Base-by-base conservation (phyloP, 179 eudicot genomes). In the Drosera spatulata region DNA sequence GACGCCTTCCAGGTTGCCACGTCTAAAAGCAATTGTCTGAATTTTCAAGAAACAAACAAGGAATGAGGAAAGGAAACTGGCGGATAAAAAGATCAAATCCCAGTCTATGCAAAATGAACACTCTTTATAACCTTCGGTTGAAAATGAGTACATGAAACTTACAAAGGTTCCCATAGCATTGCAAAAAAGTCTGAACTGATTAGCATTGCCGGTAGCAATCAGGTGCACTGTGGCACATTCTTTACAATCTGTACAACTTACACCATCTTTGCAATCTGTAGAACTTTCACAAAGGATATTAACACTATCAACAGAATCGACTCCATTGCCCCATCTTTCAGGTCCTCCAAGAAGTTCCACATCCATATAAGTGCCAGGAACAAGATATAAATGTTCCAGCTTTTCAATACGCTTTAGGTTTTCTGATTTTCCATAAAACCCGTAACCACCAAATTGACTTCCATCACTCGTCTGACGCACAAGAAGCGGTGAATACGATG, bases 401-500 rank as follows among this genome's bases (percentile, higher is more conserved):
- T 60, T 80, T 54, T 75, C 76, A 41, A 75, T 63, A 66, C 70
- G 60, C 56, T 73, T 62, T 51, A 40, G 51, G 2, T 61, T 57
- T 72, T 67, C 79, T 63, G 63, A 67, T 61, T 77, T 73, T 58
- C 71, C 73, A 73, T 71, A 71, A 67, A 83, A 77, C 88, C 88
- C 83, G 70, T 85, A 88, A 55, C 97, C 97, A 75, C 97, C 97
- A 83, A 68, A 85, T 59, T 79, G 85, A 70, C 83, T 91, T 50
- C 96, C 97, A 69, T 91, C 88, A 73, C 94, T 78, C 49, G 70
- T 87, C 75, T 88, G 96, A 69, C 63, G 78, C 71, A 83, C 62
- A 46, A 62, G 57, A 56, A 91, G 90, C 15, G 94, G 91, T 64
- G 56, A 55, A 74, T 81, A 88, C 46, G 96, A 85, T 50, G 84